Evolutionary conservation across 2,329 filamentous ascomycete species (phyloP), one percentile per base, ranked within the genome.

Genomic region (Neopestalotiopsis sp.): DNA sequence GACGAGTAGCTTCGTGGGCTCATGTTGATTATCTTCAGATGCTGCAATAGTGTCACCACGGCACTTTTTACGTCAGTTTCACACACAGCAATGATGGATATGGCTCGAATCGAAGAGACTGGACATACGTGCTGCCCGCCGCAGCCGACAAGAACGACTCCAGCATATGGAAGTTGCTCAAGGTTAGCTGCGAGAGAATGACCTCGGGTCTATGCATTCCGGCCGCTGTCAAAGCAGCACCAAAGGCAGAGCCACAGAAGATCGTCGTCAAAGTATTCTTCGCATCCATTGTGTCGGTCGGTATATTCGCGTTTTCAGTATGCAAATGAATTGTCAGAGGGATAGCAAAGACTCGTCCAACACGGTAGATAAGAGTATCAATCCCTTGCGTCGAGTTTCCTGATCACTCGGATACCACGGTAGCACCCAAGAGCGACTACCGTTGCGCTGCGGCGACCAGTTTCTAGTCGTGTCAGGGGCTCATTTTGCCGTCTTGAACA

Each of bases 131-230:
- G 79, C 88, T 91, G 72, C 83, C 84, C 32, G 87, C 89, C 10
- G 88, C 88, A 3, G 90, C 91, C 1, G 87, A 84, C 4, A 92
- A 78, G 73, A 92, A 92, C 10, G 85, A 84, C 77, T 91, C 86
- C 38, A 90, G 76, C 90, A 92, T 92, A 75, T 90, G 89, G 78
- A 87, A 91, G 75, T 90, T 85, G 62, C 84, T 79, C 60, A 91
- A 81, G 30, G 81, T 83, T 80, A 92, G 85, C 80, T 92, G 91
- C 9, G 83, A 80, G 68, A 88, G 78, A 72, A 93, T 90, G 61
- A 90, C 83, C 0, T 84, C 80, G 0, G 90, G 90, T 49, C 86
- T 81, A 74, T 87, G 87, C 68, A 92, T 88, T 38, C 89, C 90
- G 1, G 90, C 84, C 3, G 84, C 85, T 40, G 87, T 83, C 58